A percentile compares a stretch with the other conserved stretches of the same genome.
Conservation (phyloP, 2,329 filamentous ascomycete genomes). For the Pseudomassariella vexata region DNA sequence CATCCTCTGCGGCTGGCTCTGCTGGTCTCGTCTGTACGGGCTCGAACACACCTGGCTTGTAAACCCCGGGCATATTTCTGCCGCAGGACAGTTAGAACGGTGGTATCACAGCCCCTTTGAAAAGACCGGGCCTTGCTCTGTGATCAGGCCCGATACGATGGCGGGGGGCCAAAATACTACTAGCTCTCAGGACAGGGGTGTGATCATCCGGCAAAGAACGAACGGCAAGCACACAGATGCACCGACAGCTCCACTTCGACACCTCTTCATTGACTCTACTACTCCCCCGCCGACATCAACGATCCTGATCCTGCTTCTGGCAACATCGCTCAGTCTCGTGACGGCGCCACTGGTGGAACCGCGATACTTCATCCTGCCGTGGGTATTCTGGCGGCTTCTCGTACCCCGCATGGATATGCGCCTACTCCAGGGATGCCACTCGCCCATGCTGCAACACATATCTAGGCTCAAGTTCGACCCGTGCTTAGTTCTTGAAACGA, state of each 20-base stretch:
- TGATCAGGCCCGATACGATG: too few relatives aligned
- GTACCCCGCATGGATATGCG: conserved; percentile 41
- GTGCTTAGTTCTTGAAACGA: conserved; percentile 51
- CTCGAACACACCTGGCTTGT: conserved; percentile 1
- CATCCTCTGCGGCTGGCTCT: conserved; percentile 61
- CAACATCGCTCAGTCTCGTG: conserved; percentile 72
- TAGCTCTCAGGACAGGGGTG: too few relatives aligned
- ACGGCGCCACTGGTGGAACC: conserved; percentile 92
- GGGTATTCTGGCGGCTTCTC: conserved; percentile 86
- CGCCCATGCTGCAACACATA: neutral
- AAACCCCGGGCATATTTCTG: too few relatives aligned
- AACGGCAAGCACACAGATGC: too few relatives aligned
- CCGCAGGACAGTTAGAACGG: too few relatives aligned
- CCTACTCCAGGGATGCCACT: neutral
- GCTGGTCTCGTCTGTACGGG: conserved; percentile 52
- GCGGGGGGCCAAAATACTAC: too few relatives aligned
- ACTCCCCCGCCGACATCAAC: conserved; percentile 41
- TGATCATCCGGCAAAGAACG: too few relatives aligned
- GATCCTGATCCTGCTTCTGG: conserved; percentile 52
- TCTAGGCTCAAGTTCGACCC: conserved; percentile 6
- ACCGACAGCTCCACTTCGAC: conserved; percentile 7
- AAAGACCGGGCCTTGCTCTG: too few relatives aligned
- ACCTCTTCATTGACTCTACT: conserved; percentile 16
- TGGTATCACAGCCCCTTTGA: too few relatives aligned
- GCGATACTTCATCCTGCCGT: conserved; percentile 91